Base-by-base conservation (phyloP, 495 filamentous ascomycete genomes). In the Xylaria flabelliformis region DNA sequence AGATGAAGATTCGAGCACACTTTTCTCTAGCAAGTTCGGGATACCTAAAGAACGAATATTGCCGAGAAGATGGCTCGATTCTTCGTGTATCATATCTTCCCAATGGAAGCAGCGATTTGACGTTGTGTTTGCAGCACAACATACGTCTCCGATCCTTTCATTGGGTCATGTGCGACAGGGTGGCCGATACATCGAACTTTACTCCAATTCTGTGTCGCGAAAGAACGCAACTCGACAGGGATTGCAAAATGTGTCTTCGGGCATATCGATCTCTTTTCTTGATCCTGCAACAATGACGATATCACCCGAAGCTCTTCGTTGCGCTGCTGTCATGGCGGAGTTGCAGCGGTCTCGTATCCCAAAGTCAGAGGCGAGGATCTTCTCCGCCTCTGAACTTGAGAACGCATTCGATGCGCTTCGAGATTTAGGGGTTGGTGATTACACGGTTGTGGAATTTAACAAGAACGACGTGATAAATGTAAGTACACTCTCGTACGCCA, bases 1-100 rank as follows among this genome's bases (percentile, higher is more conserved):
- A 29, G 63, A 66, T 51, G 42, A 71, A 1, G 79, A 82, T 19
- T 85, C 88, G 74, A 74, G 77, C 4, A 56, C 76, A 0, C 68
- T 84, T 4, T 63, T 90, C 5, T 74, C 71, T 46, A 44, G 78
- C 6, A 65, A 70, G 0, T 85, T 81, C 63, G 79, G 75, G 21
- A 39, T 70, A 13, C 39, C 68, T 32, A 9, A 4, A 17, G 55
- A 70, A 15, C 82, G 79, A 29, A 85, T 89, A 7, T 82, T 87
- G 19, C 68, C 55, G 6, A 21, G 19, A 39, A 24, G 17, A 6
- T 70, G 68, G 68, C 59, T 70, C 26, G 17, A 42, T 21, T n/a
- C 53, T 17, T 17, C 17, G 9, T 26, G 55, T 34, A 29, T 70
- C 15, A 19, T 62, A n/a, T 32, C 53, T 26, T 62, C 68, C 17